phyloP scores from a whole-genome alignment of 164 flowering plant genomes.

The Houttuynia cordata region DNA sequence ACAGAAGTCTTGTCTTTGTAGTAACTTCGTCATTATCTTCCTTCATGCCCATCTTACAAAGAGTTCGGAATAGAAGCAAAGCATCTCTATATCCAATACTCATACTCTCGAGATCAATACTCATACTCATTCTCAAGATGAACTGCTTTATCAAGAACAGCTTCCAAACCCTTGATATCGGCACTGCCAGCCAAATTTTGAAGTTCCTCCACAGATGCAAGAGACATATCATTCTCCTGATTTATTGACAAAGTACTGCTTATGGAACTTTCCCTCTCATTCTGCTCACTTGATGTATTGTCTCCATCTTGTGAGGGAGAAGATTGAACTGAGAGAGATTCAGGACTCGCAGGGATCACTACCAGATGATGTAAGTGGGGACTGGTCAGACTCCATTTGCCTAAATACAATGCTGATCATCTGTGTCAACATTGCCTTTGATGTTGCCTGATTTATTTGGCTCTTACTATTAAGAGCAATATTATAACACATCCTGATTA shows the following conservation, averaged over 20 bases:
- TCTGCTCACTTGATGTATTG: constrained; percentile 24
- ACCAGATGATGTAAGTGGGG: constrained; percentile 24
- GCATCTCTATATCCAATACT: constrained; percentile 84
- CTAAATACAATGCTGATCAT: constrained; percentile 88
- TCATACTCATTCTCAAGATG: constrained; percentile 77
- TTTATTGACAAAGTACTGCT: constrained; percentile 47
- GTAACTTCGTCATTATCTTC: constrained; percentile 91
- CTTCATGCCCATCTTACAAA: constrained; percentile 99
- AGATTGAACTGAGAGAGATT: constrained; percentile 23
- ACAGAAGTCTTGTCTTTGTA: constrained; percentile 73
- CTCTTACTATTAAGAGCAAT: constrained; percentile 95
- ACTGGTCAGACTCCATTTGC: constrained; percentile 72
- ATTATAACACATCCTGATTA: constrained; percentile 85
- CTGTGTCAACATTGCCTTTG: constrained; percentile 95
- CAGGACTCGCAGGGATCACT: constrained; percentile 17
- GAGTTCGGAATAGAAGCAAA: constrained; percentile 76
- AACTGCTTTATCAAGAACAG: constrained; percentile 93
- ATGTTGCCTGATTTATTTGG: no score
- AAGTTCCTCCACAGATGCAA: constrained; percentile 84
- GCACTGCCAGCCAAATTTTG: no score
- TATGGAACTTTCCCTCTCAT: constrained; percentile 37
- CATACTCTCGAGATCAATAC: constrained; percentile 85
- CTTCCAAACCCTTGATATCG: constrained; percentile 74
- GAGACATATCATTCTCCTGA: constrained; percentile 41
- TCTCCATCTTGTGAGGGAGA: constrained; percentile 25